These are phyloP conservation scores for Apiosordaria backusii DNA, from an alignment of 495 filamentous ascomycete genomes.

Conservation along the genomic window DNA sequence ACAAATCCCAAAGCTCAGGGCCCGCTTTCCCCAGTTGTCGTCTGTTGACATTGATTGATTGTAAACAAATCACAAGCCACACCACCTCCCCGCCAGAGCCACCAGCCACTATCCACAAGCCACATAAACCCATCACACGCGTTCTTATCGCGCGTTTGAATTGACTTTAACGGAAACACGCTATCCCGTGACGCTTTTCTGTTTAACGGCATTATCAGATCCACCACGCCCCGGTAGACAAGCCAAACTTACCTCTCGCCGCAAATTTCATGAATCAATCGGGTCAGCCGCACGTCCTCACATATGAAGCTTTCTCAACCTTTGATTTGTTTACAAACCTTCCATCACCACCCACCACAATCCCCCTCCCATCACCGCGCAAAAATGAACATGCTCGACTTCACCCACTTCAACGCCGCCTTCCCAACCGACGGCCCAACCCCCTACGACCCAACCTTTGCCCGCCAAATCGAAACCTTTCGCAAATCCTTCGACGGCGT, in stretches of 20 bases:
- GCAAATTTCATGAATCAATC: neutral
- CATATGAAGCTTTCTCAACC: neutral
- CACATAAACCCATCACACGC: conserved; percentile 1
- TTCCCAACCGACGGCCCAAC: conserved; percentile 62
- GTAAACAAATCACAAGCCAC: conserved; percentile 37
- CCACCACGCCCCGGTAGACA: neutral
- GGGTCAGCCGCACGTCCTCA: neutral
- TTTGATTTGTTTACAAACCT: neutral
- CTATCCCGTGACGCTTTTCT: neutral
- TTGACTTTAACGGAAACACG: neutral
- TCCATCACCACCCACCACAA: neutral
- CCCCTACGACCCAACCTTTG: conserved; percentile 55
- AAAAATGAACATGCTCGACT: conserved; percentile 38
- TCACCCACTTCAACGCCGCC: conserved; percentile 56
- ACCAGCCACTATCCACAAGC: neutral
- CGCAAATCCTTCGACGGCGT: conserved; percentile 61
- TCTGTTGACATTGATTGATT: conserved; percentile 30
- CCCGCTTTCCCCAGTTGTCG: conserved; percentile 20
- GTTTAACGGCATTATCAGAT: neutral
- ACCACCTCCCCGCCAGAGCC: neutral
- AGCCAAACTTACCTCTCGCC: neutral
- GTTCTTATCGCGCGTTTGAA: neutral
- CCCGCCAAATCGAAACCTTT: conserved; percentile 57
- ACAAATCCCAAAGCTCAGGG: conserved; percentile 7
- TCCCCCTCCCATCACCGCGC: neutral